Percentiles rank a stretch among this genome's conserved stretches.
Conservation (phyloP, 2,329 filamentous ascomycete genomes). For the Blastomyces parvus region DNA sequence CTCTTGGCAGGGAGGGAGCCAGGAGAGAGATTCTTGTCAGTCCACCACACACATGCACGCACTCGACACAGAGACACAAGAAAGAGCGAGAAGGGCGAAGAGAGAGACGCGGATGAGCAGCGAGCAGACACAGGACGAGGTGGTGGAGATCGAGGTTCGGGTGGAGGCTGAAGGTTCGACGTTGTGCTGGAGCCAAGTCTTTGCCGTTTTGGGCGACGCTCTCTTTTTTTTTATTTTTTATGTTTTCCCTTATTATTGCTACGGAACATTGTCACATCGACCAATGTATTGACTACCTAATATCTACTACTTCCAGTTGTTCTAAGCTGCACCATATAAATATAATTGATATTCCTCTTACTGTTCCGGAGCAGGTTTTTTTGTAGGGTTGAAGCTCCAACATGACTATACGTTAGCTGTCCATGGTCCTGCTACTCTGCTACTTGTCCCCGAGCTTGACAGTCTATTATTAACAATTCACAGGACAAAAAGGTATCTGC, state of each 20-base stretch:
- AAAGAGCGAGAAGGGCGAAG: slow-evolving; percentile 11
- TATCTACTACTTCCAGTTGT: no score
- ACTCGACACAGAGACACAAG: neutral
- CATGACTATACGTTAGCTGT: neutral
- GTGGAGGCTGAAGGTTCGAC: neutral
- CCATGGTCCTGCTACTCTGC: neutral
- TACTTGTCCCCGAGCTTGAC: neutral
- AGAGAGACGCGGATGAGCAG: slow-evolving; percentile 8
- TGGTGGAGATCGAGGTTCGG: slow-evolving; percentile 1
- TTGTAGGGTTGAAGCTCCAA: neutral
- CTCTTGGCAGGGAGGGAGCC: slow-evolving; percentile 1
- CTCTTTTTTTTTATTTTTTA: neutral
- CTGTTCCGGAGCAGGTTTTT: neutral
- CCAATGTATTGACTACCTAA: no score
- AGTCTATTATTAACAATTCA: neutral
- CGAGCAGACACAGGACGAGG: neutral
- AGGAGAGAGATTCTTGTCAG: neutral
- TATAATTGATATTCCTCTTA: neutral
- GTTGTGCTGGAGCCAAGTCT: neutral
- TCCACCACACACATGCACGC: neutral
- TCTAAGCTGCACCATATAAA: neutral
- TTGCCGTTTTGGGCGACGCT: slow-evolving; percentile 5
- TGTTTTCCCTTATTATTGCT: neutral
- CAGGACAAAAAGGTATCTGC: neutral
- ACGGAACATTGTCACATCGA: no score